Evolutionary conservation across 2,329 filamentous ascomycete species (phyloP), one percentile per base, ranked within the genome.

Genomic region (Cordyceps militaris): DNA sequence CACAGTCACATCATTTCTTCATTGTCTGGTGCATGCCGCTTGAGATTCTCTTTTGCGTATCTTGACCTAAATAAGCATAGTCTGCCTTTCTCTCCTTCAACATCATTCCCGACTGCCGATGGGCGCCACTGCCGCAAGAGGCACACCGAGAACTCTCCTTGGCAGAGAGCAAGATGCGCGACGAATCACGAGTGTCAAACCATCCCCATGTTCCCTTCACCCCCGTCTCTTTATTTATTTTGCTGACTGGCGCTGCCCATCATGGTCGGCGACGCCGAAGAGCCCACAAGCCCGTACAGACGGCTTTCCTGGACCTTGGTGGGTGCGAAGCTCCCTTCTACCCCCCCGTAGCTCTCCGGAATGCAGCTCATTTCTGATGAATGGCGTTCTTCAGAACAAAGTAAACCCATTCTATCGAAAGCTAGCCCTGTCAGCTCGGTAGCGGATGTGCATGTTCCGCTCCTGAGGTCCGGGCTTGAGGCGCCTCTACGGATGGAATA

Each of bases 221-320:
- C 42, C 21, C 9, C 34, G 19, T 11, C 6, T 42, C 9, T 30
- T 38, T 21, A 46, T 46, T n/a, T 47, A 23, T 19, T 7, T 5
- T 56, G 32, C 52, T 48, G 52, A 56, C 52, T 47, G 52, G 28
- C 16, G 50, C 28, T 23, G 13, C 16, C n/a, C 30, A 28, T 47
- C 30, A 40, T 14, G 11, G 5, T 38, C 52, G 52, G 52, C 32
- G 32, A 46, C 42, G 30, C 52, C 52, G 52, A 48, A 19, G 16
- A 19, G 28, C 38, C n/a, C 40, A 42, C 14, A 42, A 30, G 19
- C 14, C 28, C 50, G 40, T 36, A 4, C 26, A 34, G 44, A n/a
- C 40, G 40, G 49, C 34, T 32, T n/a, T 43, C 14, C 26, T 34
- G 40, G 51, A 26, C 26, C 26, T 8, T 19, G 24, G 16, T 28